Evolutionary conservation across 1,139 yeast species (phyloP).

Genomic region (Blastobotrys illinoisensis): DNA sequence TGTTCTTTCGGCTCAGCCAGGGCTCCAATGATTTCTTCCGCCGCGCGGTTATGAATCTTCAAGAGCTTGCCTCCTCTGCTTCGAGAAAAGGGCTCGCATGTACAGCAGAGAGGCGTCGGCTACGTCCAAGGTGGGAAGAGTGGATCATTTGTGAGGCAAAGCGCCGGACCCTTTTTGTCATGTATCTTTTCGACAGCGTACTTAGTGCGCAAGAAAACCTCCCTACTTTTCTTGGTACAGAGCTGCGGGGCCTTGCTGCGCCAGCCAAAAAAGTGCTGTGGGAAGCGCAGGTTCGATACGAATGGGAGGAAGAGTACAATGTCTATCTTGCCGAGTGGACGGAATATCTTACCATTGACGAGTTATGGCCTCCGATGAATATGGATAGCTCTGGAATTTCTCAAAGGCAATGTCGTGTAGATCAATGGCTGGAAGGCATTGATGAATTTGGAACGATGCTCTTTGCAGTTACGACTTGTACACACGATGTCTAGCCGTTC

Average conservation of each 20-base stretch:
- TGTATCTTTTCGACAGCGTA: constrained; percentile 10
- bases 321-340: constrained; percentile 8
- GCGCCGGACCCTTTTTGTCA: constrained; percentile 8
- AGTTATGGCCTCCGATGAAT: constrained; percentile 10
- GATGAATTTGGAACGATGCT: constrained; percentile 14
- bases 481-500: constrained; percentile 4
- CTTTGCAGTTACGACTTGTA: constrained; percentile 9
- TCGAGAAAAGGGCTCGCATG: constrained; percentile 7
- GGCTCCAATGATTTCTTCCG: constrained; percentile 2
- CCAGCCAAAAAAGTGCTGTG: constrained; percentile 8
- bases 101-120: constrained; percentile 1
- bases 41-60: constrained; percentile 8
- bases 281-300: constrained; percentile 5
- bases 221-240: constrained; percentile 4
- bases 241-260: constrained; percentile 6
- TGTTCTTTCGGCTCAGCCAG: constrained; percentile 6
- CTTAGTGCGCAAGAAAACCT: constrained; percentile 2
- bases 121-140: constrained; percentile 12
- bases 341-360: constrained; percentile 7
- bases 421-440: constrained; percentile 10
- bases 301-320: constrained; percentile 10
- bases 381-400: not conserved
- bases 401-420: constrained; percentile 5
- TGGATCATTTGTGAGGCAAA: constrained; percentile 12
- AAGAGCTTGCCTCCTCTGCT: constrained; percentile 6